A percentile compares a stretch with the other conserved stretches of the same genome.
phyloP scores from a whole-genome alignment of 2,329 filamentous ascomycete species.

The Aureobasidium sp. region DNA sequence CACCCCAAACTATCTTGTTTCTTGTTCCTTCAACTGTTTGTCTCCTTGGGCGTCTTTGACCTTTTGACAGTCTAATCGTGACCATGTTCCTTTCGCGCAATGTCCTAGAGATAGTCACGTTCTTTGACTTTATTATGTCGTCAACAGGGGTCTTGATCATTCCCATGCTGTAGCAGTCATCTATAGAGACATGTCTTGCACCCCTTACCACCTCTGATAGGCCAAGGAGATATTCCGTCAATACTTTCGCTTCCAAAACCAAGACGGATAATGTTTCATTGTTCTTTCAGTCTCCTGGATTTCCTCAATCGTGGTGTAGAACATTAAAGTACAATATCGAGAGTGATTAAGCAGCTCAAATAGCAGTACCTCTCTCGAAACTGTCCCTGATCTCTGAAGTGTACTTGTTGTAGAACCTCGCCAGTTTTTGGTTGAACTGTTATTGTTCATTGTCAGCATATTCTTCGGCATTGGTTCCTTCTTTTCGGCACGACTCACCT shows the following conservation, averaged over 20 bases:
- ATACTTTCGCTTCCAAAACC: too few relatives aligned
- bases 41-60: background rate
- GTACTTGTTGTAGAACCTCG: slow-evolving; percentile 97
- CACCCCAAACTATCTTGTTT: slow-evolving; percentile 1
- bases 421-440: slow-evolving; percentile 96
- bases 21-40: background rate
- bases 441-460: background rate
- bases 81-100: background rate
- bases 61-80: background rate
- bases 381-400: slow-evolving; percentile 94
- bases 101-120: too few relatives aligned
- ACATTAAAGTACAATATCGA: background rate
- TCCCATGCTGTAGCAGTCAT: too few relatives aligned
- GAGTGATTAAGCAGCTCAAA: slow-evolving; percentile 45
- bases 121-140: too few relatives aligned
- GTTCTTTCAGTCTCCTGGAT: too few relatives aligned
- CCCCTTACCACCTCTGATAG: too few relatives aligned
- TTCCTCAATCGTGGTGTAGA: too few relatives aligned
- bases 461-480: background rate
- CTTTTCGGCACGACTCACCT: background rate
- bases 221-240: too few relatives aligned
- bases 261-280: too few relatives aligned
- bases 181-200: too few relatives aligned
- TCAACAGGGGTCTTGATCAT: too few relatives aligned
- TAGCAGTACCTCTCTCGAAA: slow-evolving; percentile 95